These are phyloP conservation scores for Magnusiomyces tetraspermus DNA, from an alignment of 1,139 yeast species.

Conservation along the genomic window DNA sequence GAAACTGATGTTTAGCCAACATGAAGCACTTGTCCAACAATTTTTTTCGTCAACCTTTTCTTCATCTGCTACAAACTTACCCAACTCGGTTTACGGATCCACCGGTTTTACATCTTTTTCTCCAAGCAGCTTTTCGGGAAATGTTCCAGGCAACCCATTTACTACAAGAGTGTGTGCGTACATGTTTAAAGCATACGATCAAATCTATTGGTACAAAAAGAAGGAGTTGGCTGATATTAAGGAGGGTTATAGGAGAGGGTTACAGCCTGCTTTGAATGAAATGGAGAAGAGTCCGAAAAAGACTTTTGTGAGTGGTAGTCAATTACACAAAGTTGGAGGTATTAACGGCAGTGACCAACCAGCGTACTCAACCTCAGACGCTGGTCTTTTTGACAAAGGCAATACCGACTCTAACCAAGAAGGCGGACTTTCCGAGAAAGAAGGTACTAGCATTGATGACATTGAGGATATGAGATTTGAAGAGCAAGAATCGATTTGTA, in stretches of 20 bases:
- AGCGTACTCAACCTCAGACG: too few species aligned
- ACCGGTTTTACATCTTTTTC: too few species aligned
- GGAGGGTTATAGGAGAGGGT: not conserved
- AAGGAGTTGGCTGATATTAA: not conserved
- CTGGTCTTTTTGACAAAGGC: not conserved
- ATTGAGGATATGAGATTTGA: not conserved
- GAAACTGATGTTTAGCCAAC: constrained; percentile 3
- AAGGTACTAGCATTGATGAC: not conserved
- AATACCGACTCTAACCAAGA: not conserved
- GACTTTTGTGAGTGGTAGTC: too few species aligned
- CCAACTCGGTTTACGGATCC: too few species aligned
- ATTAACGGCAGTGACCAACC: not conserved
- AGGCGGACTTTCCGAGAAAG: not conserved
- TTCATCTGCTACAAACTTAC: too few species aligned
- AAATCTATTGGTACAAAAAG: not conserved
- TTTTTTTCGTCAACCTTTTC: not conserved
- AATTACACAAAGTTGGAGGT: not conserved
- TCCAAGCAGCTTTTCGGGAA: not conserved
- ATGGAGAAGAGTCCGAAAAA: too few species aligned
- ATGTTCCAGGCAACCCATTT: not conserved
- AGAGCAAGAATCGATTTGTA: not conserved
- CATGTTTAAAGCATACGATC: constrained; percentile 1
- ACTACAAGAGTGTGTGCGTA: not conserved
- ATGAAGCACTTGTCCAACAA: not conserved
- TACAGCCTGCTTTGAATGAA: not conserved